Percentiles rank a stretch among this genome's conserved stretches.
Conservation (phyloP, 139 green algal species). For the Picochlorum sp. region DNA sequence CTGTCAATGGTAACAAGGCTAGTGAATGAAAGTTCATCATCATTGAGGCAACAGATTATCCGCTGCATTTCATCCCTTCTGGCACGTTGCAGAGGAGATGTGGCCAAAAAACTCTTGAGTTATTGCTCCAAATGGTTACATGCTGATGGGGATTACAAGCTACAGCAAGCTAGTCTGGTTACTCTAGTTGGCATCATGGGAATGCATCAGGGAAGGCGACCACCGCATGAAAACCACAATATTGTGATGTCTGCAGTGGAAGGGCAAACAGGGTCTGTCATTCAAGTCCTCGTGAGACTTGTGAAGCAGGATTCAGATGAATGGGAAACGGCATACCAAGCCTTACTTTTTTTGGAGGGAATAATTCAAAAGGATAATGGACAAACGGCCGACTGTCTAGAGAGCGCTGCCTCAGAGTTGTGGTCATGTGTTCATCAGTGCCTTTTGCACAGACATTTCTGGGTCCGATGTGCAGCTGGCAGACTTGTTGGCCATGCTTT, state of each 20-base stretch:
- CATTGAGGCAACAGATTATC: conserved; percentile 33
- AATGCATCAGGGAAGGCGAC: no score
- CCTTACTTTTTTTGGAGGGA: conserved; percentile 66
- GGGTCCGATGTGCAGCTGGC: conserved; percentile 67
- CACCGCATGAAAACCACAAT: no score
- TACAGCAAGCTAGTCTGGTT: conserved; percentile 38
- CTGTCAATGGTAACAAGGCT: conserved; percentile 73
- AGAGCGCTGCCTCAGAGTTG: conserved; percentile 1
- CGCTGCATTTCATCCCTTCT: neutral
- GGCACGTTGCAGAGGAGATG: no score
- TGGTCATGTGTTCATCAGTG: neutral
- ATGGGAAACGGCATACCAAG: conserved; percentile 76
- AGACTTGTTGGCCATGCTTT: conserved; percentile 58
- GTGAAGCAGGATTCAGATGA: conserved; percentile 6
- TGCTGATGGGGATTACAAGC: conserved; percentile 21
- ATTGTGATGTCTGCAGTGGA: no score
- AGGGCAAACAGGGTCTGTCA: conserved; percentile 25
- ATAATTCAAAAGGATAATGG: conserved; percentile 1
- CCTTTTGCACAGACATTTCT: conserved; percentile 51
- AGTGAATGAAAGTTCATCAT: conserved; percentile 55
- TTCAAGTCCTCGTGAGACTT: conserved; percentile 19
- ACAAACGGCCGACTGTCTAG: neutral
- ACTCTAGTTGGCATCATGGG: no score
- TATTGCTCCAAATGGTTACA: conserved; percentile 49
- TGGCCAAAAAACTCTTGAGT: no score